Conservation (phyloP, 768 basidiomycete genomes). For the Chalciporus sphaerocephalus region DNA sequence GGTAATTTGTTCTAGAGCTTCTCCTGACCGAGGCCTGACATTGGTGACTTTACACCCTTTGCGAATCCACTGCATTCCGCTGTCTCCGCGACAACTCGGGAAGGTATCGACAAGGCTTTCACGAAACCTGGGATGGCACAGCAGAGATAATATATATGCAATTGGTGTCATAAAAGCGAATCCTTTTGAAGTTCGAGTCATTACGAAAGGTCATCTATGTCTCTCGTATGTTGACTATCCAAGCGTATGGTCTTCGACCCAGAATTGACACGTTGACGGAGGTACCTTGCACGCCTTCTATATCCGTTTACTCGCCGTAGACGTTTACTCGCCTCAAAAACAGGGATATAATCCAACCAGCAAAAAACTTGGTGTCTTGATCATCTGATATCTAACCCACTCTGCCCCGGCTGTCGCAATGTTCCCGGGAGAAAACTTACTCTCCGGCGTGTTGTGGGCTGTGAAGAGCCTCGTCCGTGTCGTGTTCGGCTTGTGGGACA, state of each 20-base stretch:
- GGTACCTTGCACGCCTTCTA: no score
- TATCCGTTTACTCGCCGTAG: no score
- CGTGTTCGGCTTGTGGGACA: not conserved
- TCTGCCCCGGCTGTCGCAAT: not conserved
- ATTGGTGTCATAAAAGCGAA: no score
- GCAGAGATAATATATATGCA: no score
- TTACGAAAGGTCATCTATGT: no score
- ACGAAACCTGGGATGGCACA: no score
- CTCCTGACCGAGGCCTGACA: conserved; percentile 47
- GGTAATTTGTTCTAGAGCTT: not conserved
- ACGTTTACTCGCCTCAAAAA: not conserved
- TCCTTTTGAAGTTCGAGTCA: no score
- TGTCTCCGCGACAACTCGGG: conserved; percentile 80
- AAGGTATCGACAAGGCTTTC: conserved; percentile 84
- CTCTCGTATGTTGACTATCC: no score
- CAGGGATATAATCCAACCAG: not conserved
- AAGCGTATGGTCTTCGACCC: no score
- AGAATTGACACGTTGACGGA: no score
- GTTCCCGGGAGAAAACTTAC: not conserved
- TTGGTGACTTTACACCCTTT: conserved; percentile 82
- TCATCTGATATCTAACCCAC: no score
- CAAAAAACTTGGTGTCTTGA: not conserved
- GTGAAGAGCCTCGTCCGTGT: not conserved
- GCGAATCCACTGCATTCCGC: conserved; percentile 81
- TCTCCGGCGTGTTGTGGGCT: not conserved